Percentiles rank a stretch among this genome's conserved stretches.
Conservation (phyloP, 768 basidiomycete species). For the Asterophora parasitica region DNA sequence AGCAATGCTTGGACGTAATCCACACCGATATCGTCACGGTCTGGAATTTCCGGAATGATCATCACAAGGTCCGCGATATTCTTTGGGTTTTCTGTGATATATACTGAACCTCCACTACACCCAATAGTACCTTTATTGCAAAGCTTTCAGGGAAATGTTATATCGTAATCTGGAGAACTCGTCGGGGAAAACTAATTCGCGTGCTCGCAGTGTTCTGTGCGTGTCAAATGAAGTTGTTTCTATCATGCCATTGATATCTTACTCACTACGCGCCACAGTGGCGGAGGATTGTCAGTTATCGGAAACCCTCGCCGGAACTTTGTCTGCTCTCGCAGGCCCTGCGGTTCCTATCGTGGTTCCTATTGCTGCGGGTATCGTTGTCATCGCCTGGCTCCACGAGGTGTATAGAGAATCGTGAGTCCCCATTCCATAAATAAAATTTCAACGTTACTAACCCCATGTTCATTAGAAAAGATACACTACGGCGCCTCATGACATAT, state of each 20-base stretch:
- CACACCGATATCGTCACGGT: constrained; percentile 21
- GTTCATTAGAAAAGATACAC: constrained; percentile 5
- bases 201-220: no score
- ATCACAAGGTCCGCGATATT: constrained; percentile 11
- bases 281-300: constrained; percentile 9
- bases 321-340: constrained; percentile 11
- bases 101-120: not conserved
- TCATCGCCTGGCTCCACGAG: constrained; percentile 18
- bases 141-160: not conserved
- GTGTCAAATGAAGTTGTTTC: not conserved
- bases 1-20: constrained; percentile 19
- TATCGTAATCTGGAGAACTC: no score
- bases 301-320: constrained; percentile 15
- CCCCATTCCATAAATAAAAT: not conserved
- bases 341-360: constrained; percentile 19
- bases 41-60: constrained; percentile 25
- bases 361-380: constrained; percentile 15
- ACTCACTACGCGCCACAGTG: not conserved
- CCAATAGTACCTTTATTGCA: constrained; percentile 13
- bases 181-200: no score
- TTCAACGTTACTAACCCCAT: not conserved
- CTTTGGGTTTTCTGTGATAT: not conserved
- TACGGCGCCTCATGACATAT: constrained; percentile 18
- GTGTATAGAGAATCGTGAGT: constrained; percentile 20
- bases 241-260: not conserved